Evolutionary conservation across 257 asterid genomes (phyloP), one percentile per base, ranked within the genome.

Genomic region (Nicotiana tomentosiformis): DNA sequence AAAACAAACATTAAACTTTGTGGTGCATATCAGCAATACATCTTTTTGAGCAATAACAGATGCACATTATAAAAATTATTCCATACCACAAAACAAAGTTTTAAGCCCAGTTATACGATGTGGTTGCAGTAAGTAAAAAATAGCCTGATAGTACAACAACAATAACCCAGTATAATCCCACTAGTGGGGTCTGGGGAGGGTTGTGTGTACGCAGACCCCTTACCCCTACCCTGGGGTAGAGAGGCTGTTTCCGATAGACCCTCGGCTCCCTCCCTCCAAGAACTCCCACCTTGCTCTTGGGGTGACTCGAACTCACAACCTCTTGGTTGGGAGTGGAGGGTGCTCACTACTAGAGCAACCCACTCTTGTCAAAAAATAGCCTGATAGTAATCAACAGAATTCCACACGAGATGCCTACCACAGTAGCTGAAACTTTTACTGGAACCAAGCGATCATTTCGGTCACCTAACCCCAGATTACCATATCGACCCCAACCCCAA

Each of bases 401-500:
- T 23, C 60, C 53, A 62, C 78, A 72, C 69, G 62, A 77, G 46
- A 33, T 33, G 77, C 87, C 77, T 84, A 94, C 99, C 97, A 87
- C 89, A 55, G 86, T 82, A 66, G 91, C 89, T 78, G 94, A 87
- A 85, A 92, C 99, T 91, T 91, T 96, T 81, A 84, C 93, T 1
- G 99, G 99, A 77, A 96, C 85, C 80, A 89, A 85, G 66, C 97
- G 98, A 85, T 96, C 99, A 69, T 86, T 84, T 86, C 98, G 87
- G 89, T 96, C 99, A 56, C 99, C 99, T 87, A 96, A 89, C 58
- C 99, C 99, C 89, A 96, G 86, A 87, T 96, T 96, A 84, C 99
- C 99, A 82, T 96, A 96, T 83, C 98, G 89, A 37, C 99, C 99
- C 99, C 99, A 96, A 81, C 99, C 99, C 99, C 99, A 96, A 85